Evolutionary conservation across 1,284 basidiomycete genomes (phyloP), one percentile per base, ranked within the genome.

Genomic region (Sanghuangporus baumii): DNA sequence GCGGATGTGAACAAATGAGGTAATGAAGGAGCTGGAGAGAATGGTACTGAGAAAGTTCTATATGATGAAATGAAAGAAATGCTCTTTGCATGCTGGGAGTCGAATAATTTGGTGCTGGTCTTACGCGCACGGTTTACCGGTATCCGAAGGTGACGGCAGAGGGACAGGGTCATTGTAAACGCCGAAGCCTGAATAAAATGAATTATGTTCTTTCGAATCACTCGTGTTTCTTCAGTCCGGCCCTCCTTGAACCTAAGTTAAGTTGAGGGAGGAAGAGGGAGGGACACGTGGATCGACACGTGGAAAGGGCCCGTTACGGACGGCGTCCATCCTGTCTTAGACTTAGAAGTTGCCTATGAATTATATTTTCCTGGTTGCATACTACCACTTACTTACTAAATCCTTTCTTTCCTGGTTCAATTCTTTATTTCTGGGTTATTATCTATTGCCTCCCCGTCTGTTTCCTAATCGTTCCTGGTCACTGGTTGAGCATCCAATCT

Each of bases 271-370:
- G 16, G 16, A 4, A 46, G 7, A 7, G 16, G 2, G 6, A 38
- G 26, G 55, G 7, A 56, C 55, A 56, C 41, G 43, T 48, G 56
- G 46, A 57, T 56, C 47, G 47, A 62, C 61, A 57, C 56, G 61
- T 62, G 61, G 52, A 40, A 18, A 8, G 18, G 43, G 37, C 55
- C 43, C 61, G 36, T 43, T 36, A 51, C 56, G n/a, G 37, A 43
- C 18, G 16, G 11, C 20, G 18, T 31, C 20, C 11, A 7, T 50
- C 38, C 54, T 6, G 52, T 23, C 23, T 23, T 23, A 23, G 23
- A 23, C 23, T 23, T 23, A 23, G 23, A 23, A 23, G 23, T 23
- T 23, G 23, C 23, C 23, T 23, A n/a, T 11, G 11, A 7, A n/a
- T 7, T 46, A 18, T 46, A 18, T 16, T 46, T 46, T n/a, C n/a